These are phyloP conservation scores for Paramecium tetraurelia DNA, from an alignment of 73 alveolate species.

Conservation along the genomic window DNA sequence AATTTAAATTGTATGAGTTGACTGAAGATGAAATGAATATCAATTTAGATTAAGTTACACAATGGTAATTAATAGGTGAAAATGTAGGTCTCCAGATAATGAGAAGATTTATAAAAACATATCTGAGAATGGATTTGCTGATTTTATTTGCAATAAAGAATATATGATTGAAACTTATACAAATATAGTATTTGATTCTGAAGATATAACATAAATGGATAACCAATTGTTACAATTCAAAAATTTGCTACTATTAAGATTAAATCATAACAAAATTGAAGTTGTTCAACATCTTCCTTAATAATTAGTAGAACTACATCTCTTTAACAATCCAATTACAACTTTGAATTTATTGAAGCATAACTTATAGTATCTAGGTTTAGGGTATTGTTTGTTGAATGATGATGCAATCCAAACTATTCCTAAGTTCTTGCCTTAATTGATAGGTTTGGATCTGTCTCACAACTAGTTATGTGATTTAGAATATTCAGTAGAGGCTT, in stretches of 20 bases:
- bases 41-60: constrained; percentile 19
- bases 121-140: constrained; percentile 40
- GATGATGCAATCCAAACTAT: constrained; percentile 19
- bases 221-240: neutral
- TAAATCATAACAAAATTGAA: constrained; percentile 24
- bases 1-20: constrained; percentile 29
- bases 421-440: neutral
- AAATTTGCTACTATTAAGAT: neutral
- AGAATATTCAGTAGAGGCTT: constrained; percentile 7
- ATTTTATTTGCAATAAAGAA: constrained; percentile 40
- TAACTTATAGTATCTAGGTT: constrained; percentile 16
- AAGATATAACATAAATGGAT: constrained; percentile 13
- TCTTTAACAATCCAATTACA: constrained; percentile 21
- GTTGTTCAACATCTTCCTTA: neutral
- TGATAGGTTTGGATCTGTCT: constrained; percentile 9
- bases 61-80: neutral
- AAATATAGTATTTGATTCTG: constrained; percentile 9
- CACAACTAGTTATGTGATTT: neutral
- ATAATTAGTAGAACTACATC: constrained; percentile 5
- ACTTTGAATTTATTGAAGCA: neutral
- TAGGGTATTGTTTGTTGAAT: constrained; percentile 1
- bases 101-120: neutral
- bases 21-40: constrained; percentile 33
- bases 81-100: constrained; percentile 14
- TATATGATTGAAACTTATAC: constrained; percentile 24